Evolutionary conservation across 1,139 yeast genomes (phyloP).

Genomic region (Suhomyces bolitotheri): DNA sequence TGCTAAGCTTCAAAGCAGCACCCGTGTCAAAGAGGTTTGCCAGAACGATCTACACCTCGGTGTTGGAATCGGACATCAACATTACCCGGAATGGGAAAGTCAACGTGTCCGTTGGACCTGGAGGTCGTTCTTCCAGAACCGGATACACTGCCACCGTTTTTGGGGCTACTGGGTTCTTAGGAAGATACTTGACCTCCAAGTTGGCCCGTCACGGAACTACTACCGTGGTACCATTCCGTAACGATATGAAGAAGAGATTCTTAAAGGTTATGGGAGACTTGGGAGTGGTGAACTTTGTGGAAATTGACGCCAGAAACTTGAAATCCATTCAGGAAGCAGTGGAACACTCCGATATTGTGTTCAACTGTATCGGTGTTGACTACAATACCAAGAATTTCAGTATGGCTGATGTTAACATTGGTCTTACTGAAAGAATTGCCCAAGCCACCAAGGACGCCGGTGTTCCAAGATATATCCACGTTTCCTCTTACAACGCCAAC

Average conservation of each 20-base stretch:
- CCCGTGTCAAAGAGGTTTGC: conserved; percentile 18
- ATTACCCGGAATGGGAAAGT: conserved; percentile 79
- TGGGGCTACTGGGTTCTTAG: conserved; percentile 81
- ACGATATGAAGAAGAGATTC: conserved; percentile 76
- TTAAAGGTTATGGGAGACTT: conserved; percentile 83
- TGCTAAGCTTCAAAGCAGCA: conserved; percentile 33
- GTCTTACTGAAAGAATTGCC: conserved; percentile 75
- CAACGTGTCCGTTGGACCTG: conserved; percentile 65
- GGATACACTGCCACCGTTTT: conserved; percentile 90
- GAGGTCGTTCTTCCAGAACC: conserved; percentile 87
- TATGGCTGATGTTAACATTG: conserved; percentile 83
- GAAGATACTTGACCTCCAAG: conserved; percentile 69
- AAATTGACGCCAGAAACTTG: conserved; percentile 78
- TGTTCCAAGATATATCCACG: conserved; percentile 76
- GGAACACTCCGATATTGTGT: conserved; percentile 80
- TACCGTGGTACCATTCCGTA: conserved; percentile 76
- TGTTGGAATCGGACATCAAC: conserved; percentile 60
- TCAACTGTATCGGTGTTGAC: conserved; percentile 78
- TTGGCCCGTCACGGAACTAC: conserved; percentile 81
- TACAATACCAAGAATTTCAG: conserved; percentile 76
- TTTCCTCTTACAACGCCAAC: conserved; percentile 78
- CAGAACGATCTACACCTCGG: conserved; percentile 45
- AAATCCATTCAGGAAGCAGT: conserved; percentile 77
- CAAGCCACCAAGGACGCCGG: conserved; percentile 70
- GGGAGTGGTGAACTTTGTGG: conserved; percentile 84